Conservation (phyloP, 1,139 yeast genomes). For the Blastobotrys persicus region DNA sequence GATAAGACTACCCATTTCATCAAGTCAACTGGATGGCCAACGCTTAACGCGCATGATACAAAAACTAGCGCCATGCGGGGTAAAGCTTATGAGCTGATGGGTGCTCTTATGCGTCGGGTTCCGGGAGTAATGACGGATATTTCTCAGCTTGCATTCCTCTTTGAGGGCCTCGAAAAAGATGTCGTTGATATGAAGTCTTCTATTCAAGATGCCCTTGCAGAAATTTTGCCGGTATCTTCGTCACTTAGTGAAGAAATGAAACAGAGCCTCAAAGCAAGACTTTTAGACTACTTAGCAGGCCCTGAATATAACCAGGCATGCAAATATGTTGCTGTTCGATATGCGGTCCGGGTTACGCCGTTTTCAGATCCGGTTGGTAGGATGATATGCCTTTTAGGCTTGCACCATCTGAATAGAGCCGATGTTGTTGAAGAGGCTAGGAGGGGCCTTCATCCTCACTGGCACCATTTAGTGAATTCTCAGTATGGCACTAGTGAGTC, state of each 20-base stretch:
- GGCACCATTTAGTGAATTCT: slow-evolving; percentile 45
- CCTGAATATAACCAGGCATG: slow-evolving; percentile 37
- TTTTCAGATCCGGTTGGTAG: slow-evolving; percentile 72
- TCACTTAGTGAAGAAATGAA: slow-evolving; percentile 44
- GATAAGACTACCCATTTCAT: slow-evolving; percentile 27
- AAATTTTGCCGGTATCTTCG: slow-evolving; percentile 52
- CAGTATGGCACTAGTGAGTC: slow-evolving; percentile 15
- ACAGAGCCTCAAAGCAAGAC: slow-evolving; percentile 44
- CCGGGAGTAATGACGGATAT: slow-evolving; percentile 43
- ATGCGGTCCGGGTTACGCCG: slow-evolving; percentile 60
- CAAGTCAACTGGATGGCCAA: slow-evolving; percentile 39
- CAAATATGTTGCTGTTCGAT: slow-evolving; percentile 68
- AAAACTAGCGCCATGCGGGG: slow-evolving; percentile 47
- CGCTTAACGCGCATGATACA: slow-evolving; percentile 31
- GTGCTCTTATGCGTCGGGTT: slow-evolving; percentile 56
- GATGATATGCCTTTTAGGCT: slow-evolving; percentile 63
- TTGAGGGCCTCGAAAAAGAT: slow-evolving; percentile 71
- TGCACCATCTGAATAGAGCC: slow-evolving; percentile 54
- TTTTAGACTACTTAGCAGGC: slow-evolving; percentile 42
- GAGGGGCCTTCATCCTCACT: slow-evolving; percentile 81
- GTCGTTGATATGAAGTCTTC: slow-evolving; percentile 59
- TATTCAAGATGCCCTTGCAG: slow-evolving; percentile 70
- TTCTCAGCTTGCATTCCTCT: slow-evolving; percentile 46
- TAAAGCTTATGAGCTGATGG: slow-evolving; percentile 74
- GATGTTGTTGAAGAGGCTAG: slow-evolving; percentile 78